Conservation (phyloP, 2,329 filamentous ascomycete genomes). For the Pseudopithomyces chartarum region DNA sequence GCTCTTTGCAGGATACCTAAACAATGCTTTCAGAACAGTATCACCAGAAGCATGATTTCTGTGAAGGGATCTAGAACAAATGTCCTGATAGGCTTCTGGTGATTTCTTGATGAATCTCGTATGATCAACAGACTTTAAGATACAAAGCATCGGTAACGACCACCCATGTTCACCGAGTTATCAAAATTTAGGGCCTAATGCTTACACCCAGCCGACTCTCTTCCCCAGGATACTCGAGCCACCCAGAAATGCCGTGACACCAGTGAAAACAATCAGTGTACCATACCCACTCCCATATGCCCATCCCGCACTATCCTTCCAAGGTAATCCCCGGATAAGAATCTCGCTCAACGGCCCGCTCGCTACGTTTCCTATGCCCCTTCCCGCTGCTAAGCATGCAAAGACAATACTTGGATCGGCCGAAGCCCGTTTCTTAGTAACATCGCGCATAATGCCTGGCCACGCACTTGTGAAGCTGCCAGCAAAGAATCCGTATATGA, state of each 20-base stretch:
- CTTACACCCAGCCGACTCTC: conserved; percentile 1
- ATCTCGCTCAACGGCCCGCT: conserved; percentile 57
- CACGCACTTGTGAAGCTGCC: conserved; percentile 32
- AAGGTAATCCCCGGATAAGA: conserved; percentile 31
- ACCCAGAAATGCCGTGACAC: conserved; percentile 36
- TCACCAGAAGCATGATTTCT: too few relatives aligned
- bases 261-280: conserved; percentile 46
- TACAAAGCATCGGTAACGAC: too few relatives aligned
- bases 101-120: too few relatives aligned
- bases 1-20: too few relatives aligned
- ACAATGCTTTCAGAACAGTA: too few relatives aligned
- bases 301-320: neutral
- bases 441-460: conserved; percentile 30
- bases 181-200: too few relatives aligned
- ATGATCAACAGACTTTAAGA: too few relatives aligned
- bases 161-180: too few relatives aligned
- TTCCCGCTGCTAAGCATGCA: conserved; percentile 51
- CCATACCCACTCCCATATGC: conserved; percentile 48
- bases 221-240: conserved; percentile 8
- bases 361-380: conserved; percentile 57
- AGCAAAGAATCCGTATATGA: conserved; percentile 44
- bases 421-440: conserved; percentile 19
- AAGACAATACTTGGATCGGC: conserved; percentile 52
- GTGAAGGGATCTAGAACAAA: too few relatives aligned
- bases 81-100: too few relatives aligned